Base-by-base conservation (phyloP, 306 rosid genomes). In the Cucurbita pepo region DNA sequence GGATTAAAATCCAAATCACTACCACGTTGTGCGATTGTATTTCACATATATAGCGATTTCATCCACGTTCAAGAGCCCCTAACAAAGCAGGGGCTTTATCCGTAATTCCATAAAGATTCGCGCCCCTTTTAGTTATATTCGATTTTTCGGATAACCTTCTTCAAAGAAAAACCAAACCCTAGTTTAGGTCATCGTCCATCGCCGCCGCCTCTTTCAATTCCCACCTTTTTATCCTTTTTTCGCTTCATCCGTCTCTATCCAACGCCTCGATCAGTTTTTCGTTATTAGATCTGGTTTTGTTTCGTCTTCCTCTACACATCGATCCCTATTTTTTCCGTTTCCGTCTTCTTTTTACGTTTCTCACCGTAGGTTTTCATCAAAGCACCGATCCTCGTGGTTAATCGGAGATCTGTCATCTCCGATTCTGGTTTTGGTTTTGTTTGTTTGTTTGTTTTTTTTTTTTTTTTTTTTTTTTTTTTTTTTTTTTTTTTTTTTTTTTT, bases 71-170 rank as follows among this genome's bases (percentile, higher is more conserved):
- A 18, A 59, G 64, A 10, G 34, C 56, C 53, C 78, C 37, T 62
- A 48, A 43, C 21, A 30, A 56, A 66, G 52, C 30, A 69, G 81
- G 83, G 90, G 86, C 59, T 75, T 74, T 71, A 6, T 77, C 62
- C 77, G 84, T 87, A 86, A 85, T 79, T 82, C 65, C 67, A 7
- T 9, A 4, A 43, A 71, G 5, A 82, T 66, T 82, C 89, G 84
- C 76, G 92, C 79, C 92, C 77, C 83, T 86, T 85, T 78, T 69
- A 44, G 79, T 36, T 44, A 63, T 83, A 15, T 82, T 67, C 81
- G 11, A 9, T 77, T 79, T 77, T 77, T 51, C 77, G 51, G 76
- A 67, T 82, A 59, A 59, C 79, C 81, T 44, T 80, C 77, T 48
- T 47, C 73, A 22, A 67, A 45, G 4, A 59, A 58, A 58, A 76